A percentile compares a stretch with the other conserved stretches of the same genome.
Conservation (phyloP, 169 alveolate species). For the Cryptosporidium parvum region DNA sequence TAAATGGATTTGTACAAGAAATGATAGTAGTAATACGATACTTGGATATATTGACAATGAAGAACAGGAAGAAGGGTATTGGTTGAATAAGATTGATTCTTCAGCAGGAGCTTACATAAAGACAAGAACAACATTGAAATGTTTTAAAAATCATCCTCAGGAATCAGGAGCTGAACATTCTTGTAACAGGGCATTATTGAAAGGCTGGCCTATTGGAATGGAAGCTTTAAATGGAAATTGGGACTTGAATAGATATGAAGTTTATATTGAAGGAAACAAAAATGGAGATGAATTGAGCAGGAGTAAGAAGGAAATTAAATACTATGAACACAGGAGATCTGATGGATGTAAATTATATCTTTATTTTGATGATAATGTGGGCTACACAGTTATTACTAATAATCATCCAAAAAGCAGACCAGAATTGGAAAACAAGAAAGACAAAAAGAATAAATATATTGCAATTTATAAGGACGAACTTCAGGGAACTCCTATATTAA, state of each 20-base stretch:
- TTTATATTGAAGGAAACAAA: neutral
- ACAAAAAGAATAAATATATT: neutral
- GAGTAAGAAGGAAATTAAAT: slow-evolving; percentile 17
- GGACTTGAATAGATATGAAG: slow-evolving; percentile 11
- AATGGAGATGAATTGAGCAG: neutral
- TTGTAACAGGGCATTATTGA: slow-evolving; percentile 13
- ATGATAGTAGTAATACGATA: slow-evolving; percentile 59
- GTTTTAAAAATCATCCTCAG: slow-evolving; percentile 6
- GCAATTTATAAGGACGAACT: slow-evolving; percentile 31
- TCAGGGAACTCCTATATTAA: slow-evolving; percentile 14
- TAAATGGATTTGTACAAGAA: slow-evolving; percentile 71
- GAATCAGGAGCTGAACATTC: neutral
- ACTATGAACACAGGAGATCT: slow-evolving; percentile 22
- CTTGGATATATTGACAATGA: slow-evolving; percentile 53
- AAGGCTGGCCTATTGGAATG: slow-evolving; percentile 52
- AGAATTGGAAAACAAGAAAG: neutral
- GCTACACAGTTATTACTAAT: slow-evolving; percentile 17
- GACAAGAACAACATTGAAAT: slow-evolving; percentile 20
- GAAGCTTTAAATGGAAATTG: slow-evolving; percentile 54
- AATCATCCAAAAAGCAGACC: slow-evolving; percentile 7
- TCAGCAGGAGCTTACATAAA: slow-evolving; percentile 45
- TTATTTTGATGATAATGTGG: slow-evolving; percentile 41
- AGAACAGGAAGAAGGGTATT: slow-evolving; percentile 34
- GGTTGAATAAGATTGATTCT: slow-evolving; percentile 61
- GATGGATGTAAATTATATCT: slow-evolving; percentile 34